phyloP scores from a whole-genome alignment of 352 stramenopile species.

The Pythium aquatile region DNA sequence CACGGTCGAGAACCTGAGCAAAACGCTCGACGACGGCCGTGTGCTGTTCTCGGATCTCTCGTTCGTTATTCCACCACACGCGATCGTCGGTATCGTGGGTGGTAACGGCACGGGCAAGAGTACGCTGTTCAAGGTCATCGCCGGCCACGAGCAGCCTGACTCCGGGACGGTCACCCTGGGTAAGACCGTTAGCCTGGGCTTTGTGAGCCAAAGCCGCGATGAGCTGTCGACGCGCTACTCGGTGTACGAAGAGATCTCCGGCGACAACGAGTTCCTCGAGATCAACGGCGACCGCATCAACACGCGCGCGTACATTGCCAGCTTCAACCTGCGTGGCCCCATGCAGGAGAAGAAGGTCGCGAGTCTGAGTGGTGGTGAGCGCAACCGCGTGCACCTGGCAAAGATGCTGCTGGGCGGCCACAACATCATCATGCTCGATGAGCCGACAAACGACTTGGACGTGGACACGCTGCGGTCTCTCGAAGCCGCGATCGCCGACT shows the following conservation, averaged over 20 bases:
- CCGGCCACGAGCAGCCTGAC: slow-evolving; percentile 89
- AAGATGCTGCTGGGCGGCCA: slow-evolving; percentile 84
- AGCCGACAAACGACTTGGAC: slow-evolving; percentile 87
- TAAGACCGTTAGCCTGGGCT: slow-evolving; percentile 78
- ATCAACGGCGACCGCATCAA: slow-evolving; percentile 76
- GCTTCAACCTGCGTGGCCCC: slow-evolving; percentile 77
- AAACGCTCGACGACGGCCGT: slow-evolving; percentile 69
- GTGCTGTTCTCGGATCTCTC: slow-evolving; percentile 93
- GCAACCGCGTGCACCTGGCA: slow-evolving; percentile 83
- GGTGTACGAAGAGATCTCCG: slow-evolving; percentile 86
- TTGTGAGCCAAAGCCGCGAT: slow-evolving; percentile 76
- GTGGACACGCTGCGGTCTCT: slow-evolving; percentile 87
- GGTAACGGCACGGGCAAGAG: slow-evolving; percentile 97
- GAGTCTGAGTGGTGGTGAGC: slow-evolving; percentile 77
- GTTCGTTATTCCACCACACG: slow-evolving; percentile 93
- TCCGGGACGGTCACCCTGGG: slow-evolving; percentile 68
- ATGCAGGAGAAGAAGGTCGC: slow-evolving; percentile 86
- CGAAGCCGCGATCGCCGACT: slow-evolving; percentile 81
- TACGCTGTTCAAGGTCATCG: slow-evolving; percentile 96
- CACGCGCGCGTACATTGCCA: slow-evolving; percentile 83
- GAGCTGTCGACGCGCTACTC: slow-evolving; percentile 59
- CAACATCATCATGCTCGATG: slow-evolving; percentile 88
- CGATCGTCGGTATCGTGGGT: slow-evolving; percentile 97
- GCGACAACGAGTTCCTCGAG: slow-evolving; percentile 84
- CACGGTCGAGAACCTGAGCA: slow-evolving; percentile 70